Conservation (phyloP, 345 rosid genomes). For the Salix brachista region DNA sequence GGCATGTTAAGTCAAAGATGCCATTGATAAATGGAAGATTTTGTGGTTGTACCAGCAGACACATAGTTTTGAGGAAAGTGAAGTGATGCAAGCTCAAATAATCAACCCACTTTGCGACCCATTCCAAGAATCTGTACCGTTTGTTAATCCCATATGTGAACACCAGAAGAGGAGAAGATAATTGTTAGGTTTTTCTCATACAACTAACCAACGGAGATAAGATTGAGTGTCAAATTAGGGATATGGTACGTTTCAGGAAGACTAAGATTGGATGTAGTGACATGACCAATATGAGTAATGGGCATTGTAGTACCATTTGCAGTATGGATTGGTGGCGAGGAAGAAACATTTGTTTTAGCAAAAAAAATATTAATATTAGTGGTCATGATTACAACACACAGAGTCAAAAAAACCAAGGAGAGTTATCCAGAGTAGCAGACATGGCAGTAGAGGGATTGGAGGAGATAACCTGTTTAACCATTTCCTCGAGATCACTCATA, state of each 20-base stretch:
- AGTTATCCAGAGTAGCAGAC: not conserved
- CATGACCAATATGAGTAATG: not conserved
- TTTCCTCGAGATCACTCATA: not conserved
- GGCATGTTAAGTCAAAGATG: not conserved
- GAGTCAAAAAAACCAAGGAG: not conserved
- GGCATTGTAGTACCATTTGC: not conserved
- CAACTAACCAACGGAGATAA: slow-evolving; percentile 2
- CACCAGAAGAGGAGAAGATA: not conserved
- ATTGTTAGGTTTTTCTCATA: not conserved
- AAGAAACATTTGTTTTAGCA: not conserved
- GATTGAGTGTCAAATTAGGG: slow-evolving; percentile 4
- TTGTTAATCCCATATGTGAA: not conserved
- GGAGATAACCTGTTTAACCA: not conserved
- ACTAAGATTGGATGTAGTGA: not conserved
- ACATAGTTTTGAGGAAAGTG: not conserved
- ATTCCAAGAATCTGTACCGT: not conserved
- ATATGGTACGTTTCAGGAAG: not conserved
- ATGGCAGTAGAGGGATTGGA: not conserved
- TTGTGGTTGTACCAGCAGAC: too few relatives aligned
- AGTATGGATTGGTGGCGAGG: not conserved
- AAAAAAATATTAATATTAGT: not conserved
- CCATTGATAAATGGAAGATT: not conserved
- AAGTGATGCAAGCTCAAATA: slow-evolving; percentile 10
- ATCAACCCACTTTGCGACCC: not conserved
- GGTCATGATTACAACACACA: not conserved